A percentile compares a stretch with the other conserved stretches of the same genome.
These are phyloP conservation scores for Tylopilus subfusipes DNA, from an alignment of 768 basidiomycete species.

Conservation along the genomic window DNA sequence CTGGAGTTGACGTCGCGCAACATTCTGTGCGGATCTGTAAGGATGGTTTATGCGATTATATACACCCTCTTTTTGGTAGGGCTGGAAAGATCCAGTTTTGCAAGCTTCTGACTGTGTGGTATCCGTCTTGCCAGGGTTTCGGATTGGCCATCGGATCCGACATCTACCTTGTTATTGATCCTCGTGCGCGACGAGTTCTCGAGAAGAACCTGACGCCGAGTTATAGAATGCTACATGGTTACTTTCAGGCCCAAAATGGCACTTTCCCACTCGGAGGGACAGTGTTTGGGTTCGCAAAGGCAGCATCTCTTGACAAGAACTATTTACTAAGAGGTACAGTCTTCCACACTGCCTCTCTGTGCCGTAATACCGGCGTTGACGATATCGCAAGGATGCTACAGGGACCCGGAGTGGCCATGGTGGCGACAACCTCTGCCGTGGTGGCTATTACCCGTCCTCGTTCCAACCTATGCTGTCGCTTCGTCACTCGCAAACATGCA, in stretches of 20 bases:
- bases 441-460: constrained; percentile 76
- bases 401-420: constrained; percentile 74
- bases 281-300: constrained; percentile 45
- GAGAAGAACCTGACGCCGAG: constrained; percentile 33
- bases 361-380: constrained; percentile 22
- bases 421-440: constrained; percentile 73
- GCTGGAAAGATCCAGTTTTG: background rate
- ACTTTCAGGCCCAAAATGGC: constrained; percentile 48
- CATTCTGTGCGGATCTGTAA: constrained; percentile 75
- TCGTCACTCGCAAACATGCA: constrained; percentile 79
- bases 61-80: constrained; percentile 77
- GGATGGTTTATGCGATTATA: constrained; percentile 83
- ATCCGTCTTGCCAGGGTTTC: constrained; percentile 54
- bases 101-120: constrained; percentile 1
- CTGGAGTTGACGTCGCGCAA: constrained; percentile 80
- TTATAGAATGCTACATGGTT: constrained; percentile 51
- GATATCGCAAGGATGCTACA: constrained; percentile 59
- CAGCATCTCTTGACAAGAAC: constrained; percentile 30
- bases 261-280: constrained; percentile 40
- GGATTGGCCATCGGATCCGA: constrained; percentile 83
- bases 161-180: constrained; percentile 69
- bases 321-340: constrained; percentile 31
- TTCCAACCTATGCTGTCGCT: constrained; percentile 70
- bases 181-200: constrained; percentile 42
- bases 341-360: constrained; percentile 11